phyloP scores from a whole-genome alignment of 108 stramenopile genomes.

The Cyclotella baltica region DNA sequence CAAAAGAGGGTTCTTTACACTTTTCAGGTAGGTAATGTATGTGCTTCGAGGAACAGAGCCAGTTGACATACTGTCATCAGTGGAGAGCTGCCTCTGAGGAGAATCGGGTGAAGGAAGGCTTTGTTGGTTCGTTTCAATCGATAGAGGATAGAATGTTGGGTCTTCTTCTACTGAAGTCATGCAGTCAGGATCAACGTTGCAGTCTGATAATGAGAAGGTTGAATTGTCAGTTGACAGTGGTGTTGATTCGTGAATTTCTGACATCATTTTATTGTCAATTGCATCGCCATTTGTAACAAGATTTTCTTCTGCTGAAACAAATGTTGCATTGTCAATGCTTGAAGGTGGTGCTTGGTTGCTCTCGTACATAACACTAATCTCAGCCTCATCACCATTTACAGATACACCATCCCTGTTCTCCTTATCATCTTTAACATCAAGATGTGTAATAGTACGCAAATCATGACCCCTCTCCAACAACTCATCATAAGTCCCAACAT shows the following conservation, averaged over 20 bases:
- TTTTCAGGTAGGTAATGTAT: conserved; percentile 78
- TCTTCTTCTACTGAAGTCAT: conserved; percentile 49
- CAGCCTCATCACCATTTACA: neutral
- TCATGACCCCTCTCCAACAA: conserved; percentile 72
- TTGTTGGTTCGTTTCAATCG: no score
- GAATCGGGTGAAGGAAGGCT: neutral
- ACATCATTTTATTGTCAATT: no score
- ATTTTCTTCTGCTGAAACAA: no score
- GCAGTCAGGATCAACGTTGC: conserved; percentile 79
- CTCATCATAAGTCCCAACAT: conserved; percentile 79
- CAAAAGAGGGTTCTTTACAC: conserved; percentile 72
- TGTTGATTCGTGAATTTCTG: no score
- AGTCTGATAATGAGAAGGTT: conserved; percentile 28
- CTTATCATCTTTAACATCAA: conserved; percentile 30
- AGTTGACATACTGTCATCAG: conserved; percentile 81
- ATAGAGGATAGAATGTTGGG: neutral
- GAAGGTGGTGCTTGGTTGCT: neutral
- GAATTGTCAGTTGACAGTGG: conserved; percentile 18
- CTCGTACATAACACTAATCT: neutral
- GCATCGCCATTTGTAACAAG: no score
- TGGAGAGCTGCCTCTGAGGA: conserved; percentile 50
- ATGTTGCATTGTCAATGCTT: no score
- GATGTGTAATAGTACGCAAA: conserved; percentile 41
- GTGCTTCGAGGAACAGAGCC: conserved; percentile 76
- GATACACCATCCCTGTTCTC: no score